A percentile compares a stretch with the other conserved stretches of the same genome.
These are phyloP conservation scores for Tilletia walkeri DNA, from an alignment of 1,284 basidiomycete species.

Conservation along the genomic window DNA sequence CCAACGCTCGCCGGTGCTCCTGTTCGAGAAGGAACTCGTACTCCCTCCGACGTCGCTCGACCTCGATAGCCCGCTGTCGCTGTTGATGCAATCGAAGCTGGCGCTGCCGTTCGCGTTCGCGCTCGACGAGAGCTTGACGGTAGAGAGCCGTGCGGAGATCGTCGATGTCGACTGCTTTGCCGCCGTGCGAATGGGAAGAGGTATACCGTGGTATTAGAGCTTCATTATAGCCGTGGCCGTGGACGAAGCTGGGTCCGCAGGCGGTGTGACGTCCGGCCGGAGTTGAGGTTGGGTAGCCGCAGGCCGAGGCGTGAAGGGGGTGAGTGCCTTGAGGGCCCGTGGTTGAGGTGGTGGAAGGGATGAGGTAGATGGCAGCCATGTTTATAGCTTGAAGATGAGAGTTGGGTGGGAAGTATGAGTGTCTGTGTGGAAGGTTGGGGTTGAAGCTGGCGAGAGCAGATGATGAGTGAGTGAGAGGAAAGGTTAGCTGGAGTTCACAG, in stretches of 20 bases:
- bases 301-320: neutral
- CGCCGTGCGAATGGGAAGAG: neutral
- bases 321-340: neutral
- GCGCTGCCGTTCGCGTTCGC: conserved; percentile 3
- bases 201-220: no score
- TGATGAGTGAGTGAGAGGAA: neutral
- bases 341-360: neutral
- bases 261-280: no score
- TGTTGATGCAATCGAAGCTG: neutral
- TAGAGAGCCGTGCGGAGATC: neutral
- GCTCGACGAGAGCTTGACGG: neutral
- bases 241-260: no score
- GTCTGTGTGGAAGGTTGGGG: no score
- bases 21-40: no score
- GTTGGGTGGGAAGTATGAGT: neutral
- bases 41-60: neutral
- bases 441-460: neutral
- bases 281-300: neutral
- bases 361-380: neutral
- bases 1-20: no score
- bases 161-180: neutral
- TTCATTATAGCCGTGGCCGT: no score
- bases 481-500: neutral
- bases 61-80: neutral
- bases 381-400: neutral